Evolutionary conservation across 1,139 yeast genomes (phyloP).

Genomic region (Tardiomyces depauwii): DNA sequence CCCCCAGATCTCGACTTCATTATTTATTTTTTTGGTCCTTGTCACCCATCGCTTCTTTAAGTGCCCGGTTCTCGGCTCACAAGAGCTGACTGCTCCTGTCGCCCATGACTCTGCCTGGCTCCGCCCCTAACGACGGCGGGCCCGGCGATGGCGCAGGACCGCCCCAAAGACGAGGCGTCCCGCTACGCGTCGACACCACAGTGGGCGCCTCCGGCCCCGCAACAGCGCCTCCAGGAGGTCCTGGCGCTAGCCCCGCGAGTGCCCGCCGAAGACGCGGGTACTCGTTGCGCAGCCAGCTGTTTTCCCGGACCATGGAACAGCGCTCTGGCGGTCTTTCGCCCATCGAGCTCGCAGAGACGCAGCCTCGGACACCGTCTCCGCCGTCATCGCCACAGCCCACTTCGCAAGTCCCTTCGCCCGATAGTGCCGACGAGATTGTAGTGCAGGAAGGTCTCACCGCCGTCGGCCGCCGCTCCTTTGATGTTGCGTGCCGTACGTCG

Average conservation of each 20-base stretch:
- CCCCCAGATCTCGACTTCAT: too few relatives aligned
- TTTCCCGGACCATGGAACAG: background rate
- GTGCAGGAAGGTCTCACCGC: background rate
- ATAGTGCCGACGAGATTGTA: background rate
- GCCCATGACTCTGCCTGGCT: too few relatives aligned
- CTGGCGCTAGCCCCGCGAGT: background rate
- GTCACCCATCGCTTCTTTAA: too few relatives aligned
- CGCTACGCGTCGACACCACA: background rate
- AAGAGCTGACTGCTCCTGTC: too few relatives aligned
- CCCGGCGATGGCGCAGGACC: too few relatives aligned
- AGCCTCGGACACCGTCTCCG: background rate
- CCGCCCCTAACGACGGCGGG: too few relatives aligned
- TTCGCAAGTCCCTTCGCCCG: background rate
- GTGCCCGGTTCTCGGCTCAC: too few relatives aligned
- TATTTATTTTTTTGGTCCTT: too few relatives aligned
- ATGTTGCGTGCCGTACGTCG: background rate
- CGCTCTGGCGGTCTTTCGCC: background rate
- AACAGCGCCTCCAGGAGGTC: background rate
- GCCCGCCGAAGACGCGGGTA: background rate
- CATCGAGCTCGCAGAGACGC: background rate
- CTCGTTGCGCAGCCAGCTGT: background rate
- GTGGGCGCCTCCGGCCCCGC: background rate
- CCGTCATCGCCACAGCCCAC: constrained; percentile 1
- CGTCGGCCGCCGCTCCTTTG: background rate
- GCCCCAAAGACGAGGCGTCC: background rate